Evolutionary conservation across 805 yeast species (phyloP), one percentile per base, ranked within the genome.

Genomic region (Candida succiphila): DNA sequence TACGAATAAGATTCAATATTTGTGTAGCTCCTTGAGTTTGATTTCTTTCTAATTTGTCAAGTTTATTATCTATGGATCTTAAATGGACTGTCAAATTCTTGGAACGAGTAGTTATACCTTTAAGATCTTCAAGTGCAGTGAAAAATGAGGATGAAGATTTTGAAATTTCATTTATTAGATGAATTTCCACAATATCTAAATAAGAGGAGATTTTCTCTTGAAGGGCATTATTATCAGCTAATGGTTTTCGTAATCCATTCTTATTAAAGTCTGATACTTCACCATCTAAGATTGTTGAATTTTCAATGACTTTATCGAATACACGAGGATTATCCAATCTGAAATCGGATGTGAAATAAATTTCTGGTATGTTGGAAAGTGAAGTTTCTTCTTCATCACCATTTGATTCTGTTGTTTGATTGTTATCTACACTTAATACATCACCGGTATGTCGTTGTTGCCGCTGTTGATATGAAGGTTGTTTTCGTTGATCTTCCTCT

Each of bases 261-360:
- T 43, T 46, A 21, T 46, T 50, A 28, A 54, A 46, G 24, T 50
- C 57, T 8, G 56, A 53, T 3, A 51, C 55, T 9, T 49, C 52
- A 27, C 54, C 50, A 17, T 46, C 29, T 15, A 63, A 51, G 5
- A 61, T 37, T 16, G 74, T 59, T 2, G 73, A 59, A 27, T 69
- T 71, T 29, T 77, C 86, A 12, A 82, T 67, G 2, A 88, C 95
- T 37, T 71, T 63, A 35, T 77, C 75, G 53, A 89, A 89, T 1
- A 78, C 67, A 36, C 95, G 67, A 6, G 96, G 96, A 51, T 92
- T 86, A 45, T 92, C 96, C 26, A 92, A 63, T 41, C 84, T 67
- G 56, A 92, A 92, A 27, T 75, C 69, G 7, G 69, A 62, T 18
- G 69, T 71, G 40, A 80, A 76, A 45, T 72, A 92, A 1, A 85